Evolutionary conservation across 1,139 yeast genomes (phyloP).

Genomic region (Geotrichum siamense): DNA sequence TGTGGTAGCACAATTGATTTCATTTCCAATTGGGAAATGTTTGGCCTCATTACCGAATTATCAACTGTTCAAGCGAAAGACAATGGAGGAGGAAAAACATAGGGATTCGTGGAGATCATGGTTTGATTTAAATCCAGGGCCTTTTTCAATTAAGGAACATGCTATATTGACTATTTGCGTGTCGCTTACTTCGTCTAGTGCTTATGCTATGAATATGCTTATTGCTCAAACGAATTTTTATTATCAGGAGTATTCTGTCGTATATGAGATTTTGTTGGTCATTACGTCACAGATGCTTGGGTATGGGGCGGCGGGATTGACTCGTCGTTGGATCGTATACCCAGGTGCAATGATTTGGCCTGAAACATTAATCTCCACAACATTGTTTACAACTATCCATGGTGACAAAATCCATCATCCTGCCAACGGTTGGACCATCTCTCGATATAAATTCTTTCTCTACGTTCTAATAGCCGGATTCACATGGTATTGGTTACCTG

Average conservation of each 20-base stretch:
- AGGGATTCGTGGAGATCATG: slow-evolving; percentile 37
- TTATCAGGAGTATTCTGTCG: slow-evolving; percentile 47
- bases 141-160: slow-evolving; percentile 48
- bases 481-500: slow-evolving; percentile 44
- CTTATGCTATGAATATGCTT: slow-evolving; percentile 42
- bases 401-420: slow-evolving; percentile 43
- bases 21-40: slow-evolving; percentile 45
- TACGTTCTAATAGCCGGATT: slow-evolving; percentile 35
- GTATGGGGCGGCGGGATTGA: slow-evolving; percentile 48
- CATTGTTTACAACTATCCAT: slow-evolving; percentile 29
- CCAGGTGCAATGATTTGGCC: slow-evolving; percentile 52
- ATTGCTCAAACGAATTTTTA: slow-evolving; percentile 41
- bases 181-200: slow-evolving; percentile 43
- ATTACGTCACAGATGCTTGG: slow-evolving; percentile 19
- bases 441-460: slow-evolving; percentile 38
- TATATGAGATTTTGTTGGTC: slow-evolving; percentile 34
- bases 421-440: slow-evolving; percentile 40
- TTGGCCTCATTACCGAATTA: slow-evolving; percentile 42
- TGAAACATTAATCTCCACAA: slow-evolving; percentile 27
- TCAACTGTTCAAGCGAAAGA: slow-evolving; percentile 31
- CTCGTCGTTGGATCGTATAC: slow-evolving; percentile 43
- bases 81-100: slow-evolving; percentile 34
- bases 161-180: slow-evolving; percentile 49
- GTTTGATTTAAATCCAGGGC: slow-evolving; percentile 49
- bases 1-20: slow-evolving; percentile 46